Evolutionary conservation across 176 grass and related monocot species (phyloP).

Genomic region (Bromus sterilis): DNA sequence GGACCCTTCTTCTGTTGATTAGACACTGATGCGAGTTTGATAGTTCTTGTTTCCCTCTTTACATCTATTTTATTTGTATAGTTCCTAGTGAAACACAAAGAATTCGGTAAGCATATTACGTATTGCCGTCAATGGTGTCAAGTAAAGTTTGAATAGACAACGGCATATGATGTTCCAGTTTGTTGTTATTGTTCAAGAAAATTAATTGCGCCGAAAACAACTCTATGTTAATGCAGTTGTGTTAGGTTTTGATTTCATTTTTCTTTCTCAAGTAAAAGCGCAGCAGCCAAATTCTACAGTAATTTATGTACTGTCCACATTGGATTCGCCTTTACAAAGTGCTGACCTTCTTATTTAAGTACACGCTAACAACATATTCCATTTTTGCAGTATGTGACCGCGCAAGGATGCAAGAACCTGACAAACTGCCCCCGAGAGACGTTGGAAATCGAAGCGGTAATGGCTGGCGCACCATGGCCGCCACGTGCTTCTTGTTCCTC

Average conservation of each 20-base stretch:
- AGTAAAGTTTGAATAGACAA: not conserved
- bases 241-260: not conserved
- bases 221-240: not conserved
- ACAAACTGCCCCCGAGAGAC: slow-evolving; percentile 75
- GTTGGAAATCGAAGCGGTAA: slow-evolving; percentile 87
- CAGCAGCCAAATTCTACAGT: not conserved
- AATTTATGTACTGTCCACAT: not conserved
- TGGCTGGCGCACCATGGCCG: slow-evolving; percentile 77
- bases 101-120: not conserved
- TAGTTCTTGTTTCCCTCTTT: not conserved
- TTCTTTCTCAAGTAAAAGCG: not conserved
- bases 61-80: not conserved
- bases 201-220: not conserved
- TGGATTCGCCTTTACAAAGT: not conserved
- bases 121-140: not conserved
- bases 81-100: not conserved
- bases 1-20: not conserved
- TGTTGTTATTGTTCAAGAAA: not conserved
- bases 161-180: not conserved
- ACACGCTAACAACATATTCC: not conserved
- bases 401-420: slow-evolving; percentile 78
- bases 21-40: not conserved
- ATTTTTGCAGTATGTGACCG: slow-evolving; percentile 54
- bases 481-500: not conserved
- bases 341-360: not conserved